A percentile compares a stretch with the other conserved stretches of the same genome.
These are phyloP conservation scores for Penicillium sp. DNA, from an alignment of 2,329 filamentous ascomycete genomes.

Conservation along the genomic window DNA sequence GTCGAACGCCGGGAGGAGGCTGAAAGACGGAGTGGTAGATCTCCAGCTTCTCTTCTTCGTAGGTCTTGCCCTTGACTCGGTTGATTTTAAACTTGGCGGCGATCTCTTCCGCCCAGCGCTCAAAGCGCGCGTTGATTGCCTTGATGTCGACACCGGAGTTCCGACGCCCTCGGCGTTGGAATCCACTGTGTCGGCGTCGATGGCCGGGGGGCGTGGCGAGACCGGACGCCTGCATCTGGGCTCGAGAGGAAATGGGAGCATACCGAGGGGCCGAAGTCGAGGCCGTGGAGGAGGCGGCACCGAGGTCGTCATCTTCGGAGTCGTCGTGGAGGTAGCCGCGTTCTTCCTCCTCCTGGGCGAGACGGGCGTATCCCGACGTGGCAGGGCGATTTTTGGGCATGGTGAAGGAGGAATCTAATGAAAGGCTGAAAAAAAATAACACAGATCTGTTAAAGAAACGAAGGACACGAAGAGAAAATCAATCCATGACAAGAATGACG, in stretches of 20 bases:
- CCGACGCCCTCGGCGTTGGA: conserved; percentile 58
- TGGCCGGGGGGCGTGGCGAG: conserved; percentile 40
- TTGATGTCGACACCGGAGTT: conserved; percentile 94
- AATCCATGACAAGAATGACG: conserved; percentile 14
- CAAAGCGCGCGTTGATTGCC: conserved; percentile 91
- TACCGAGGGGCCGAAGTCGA: conserved; percentile 60
- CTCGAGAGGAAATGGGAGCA: conserved; percentile 54
- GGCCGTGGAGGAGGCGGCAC: conserved; percentile 53
- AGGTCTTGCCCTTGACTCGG: conserved; percentile 68
- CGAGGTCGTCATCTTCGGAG: conserved; percentile 65
- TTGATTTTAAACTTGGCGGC: conserved; percentile 92
- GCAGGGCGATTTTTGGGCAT: conserved; percentile 69
- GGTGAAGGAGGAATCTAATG: conserved; percentile 31
- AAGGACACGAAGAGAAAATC: conserved; percentile 14
- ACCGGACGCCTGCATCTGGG: conserved; percentile 52
- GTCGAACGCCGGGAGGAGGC: conserved; percentile 80
- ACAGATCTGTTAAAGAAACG: conserved; percentile 5
- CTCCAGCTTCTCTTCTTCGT: conserved; percentile 83
- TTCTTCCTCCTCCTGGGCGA: conserved; percentile 73
- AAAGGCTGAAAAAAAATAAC: conserved; percentile 4
- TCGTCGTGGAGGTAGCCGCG: conserved; percentile 56
- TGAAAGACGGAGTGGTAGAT: conserved; percentile 98
- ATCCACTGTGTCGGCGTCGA: conserved; percentile 49
- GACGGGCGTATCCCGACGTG: conserved; percentile 79
- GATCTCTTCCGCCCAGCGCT: conserved; percentile 97